Evolutionary conservation across 2,329 filamentous ascomycete species (phyloP), one percentile per base, ranked within the genome.

Genomic region (Neocatenulostroma microsporum): DNA sequence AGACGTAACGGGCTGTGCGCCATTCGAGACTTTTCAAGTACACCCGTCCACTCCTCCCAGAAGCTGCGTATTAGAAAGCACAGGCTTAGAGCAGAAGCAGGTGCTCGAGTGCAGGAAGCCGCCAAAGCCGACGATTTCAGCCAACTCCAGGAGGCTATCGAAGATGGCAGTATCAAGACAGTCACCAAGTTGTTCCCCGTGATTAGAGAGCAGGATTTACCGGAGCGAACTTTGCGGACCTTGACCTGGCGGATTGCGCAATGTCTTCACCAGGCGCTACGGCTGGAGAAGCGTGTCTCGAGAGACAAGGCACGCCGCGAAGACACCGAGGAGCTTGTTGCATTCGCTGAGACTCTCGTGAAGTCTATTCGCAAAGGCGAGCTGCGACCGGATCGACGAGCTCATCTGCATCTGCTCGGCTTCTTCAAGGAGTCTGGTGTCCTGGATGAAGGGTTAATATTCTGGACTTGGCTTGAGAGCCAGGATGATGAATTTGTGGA

Each of bases 401-500:
- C 67, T 30, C 58, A 62, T 45, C 43, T 70, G n/a, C 67, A 70
- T 44, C 46, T 73, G 12, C 51, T 74, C 21, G 58, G 59, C 21
- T 60, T 67, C 29, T 66, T 64, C 51, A 71, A 68, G 41, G 64
- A 70, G 42, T 53, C 57, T 21, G 55, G 57, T n/a, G 55, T 58
- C 25, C 33, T 40, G n/a, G 46, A 46, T 25, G 33, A 37, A n/a
- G 54, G 51, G 8, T 23, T 47, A 3, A 48, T 53, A 2, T 67
- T 72, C 42, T 74, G 70, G 70, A 45, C 55, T 14, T 73, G 68
- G 68, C 55, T 73, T 11, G 44, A 56, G 17, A 39, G 49, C 3
- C 62, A 69, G 44, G 60, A 63, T 30, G 61, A 68, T 13, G 49
- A 54, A 4, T 60, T 61, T 34, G 57, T 69, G 8, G 61, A 63